phyloP scores from a whole-genome alignment of 345 rosid species.

The Atalantia buxifolia region DNA sequence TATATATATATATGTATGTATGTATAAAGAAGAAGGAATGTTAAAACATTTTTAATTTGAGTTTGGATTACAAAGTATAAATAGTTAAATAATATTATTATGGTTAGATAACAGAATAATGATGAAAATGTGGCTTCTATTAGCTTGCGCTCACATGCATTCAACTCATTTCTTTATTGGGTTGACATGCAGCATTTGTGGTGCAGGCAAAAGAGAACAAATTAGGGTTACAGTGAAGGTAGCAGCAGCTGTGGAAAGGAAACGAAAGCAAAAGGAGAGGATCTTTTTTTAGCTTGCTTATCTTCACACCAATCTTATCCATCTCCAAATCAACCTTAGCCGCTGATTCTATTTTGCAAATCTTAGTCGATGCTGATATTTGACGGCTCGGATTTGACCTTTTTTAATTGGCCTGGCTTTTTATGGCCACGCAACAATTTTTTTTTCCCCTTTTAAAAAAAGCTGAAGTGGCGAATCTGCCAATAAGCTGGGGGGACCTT shows the following conservation, averaged over 20 bases:
- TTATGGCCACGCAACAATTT: not conserved
- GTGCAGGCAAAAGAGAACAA: not conserved
- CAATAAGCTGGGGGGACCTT: not conserved
- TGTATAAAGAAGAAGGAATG: too few species aligned
- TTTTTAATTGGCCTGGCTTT: not conserved
- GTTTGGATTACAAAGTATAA: too few species aligned
- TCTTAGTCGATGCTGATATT: not conserved
- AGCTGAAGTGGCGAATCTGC: not conserved
- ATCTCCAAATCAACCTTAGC: not conserved
- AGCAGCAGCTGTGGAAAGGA: not conserved
- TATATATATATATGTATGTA: too few species aligned
- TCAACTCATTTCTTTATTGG: too few species aligned
- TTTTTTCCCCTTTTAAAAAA: too few species aligned
- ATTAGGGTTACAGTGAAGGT: not conserved
- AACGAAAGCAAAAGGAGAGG: not conserved
- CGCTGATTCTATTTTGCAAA: not conserved
- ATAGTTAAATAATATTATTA: too few species aligned
- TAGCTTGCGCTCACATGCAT: too few species aligned
- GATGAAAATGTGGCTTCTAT: too few species aligned
- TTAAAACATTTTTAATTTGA: too few species aligned
- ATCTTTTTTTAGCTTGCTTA: not conserved
- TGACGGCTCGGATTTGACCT: slow-evolving; percentile 9
- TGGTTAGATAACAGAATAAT: too few species aligned
- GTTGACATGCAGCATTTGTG: too few species aligned
- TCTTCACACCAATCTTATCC: slow-evolving; percentile 13